phyloP scores from a whole-genome alignment of 495 filamentous ascomycete genomes.

The Penicillium waksmanii region DNA sequence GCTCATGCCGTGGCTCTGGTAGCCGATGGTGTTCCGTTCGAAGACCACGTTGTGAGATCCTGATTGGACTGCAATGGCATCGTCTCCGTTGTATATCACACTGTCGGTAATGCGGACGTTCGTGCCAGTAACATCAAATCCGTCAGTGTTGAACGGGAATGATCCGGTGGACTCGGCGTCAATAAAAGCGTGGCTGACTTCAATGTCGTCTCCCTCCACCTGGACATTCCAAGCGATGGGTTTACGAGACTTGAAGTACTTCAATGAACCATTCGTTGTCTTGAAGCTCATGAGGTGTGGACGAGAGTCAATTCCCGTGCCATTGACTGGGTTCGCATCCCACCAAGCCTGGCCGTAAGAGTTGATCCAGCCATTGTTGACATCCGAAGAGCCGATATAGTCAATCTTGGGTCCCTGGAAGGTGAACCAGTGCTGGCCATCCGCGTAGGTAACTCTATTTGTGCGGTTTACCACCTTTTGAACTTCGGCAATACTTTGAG shows the following conservation, averaged over 20 bases:
- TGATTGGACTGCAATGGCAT: constrained; percentile 43
- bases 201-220: constrained; percentile 39
- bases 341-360: constrained; percentile 51
- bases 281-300: constrained; percentile 47
- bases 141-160: constrained; percentile 52
- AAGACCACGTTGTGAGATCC: constrained; percentile 44
- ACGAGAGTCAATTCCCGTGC: constrained; percentile 36
- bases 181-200: constrained; percentile 41
- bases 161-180: constrained; percentile 43
- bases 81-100: constrained; percentile 48
- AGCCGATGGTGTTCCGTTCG: constrained; percentile 40
- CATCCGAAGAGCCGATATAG: constrained; percentile 34
- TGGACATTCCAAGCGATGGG: constrained; percentile 50
- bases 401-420: constrained; percentile 39
- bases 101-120: constrained; percentile 41
- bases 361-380: constrained; percentile 47
- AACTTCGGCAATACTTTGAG: constrained; percentile 37
- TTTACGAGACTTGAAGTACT: constrained; percentile 45
- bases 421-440: constrained; percentile 37
- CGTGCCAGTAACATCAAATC: constrained; percentile 43
- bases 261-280: constrained; percentile 37
- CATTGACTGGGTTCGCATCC: constrained; percentile 44
- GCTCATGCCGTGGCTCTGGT: constrained; percentile 47
- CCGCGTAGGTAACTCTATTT: constrained; percentile 13
- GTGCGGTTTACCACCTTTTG: constrained; percentile 37